Evolutionary conservation across 768 basidiomycete genomes (phyloP).

Genomic region (Rhizopogon salebrosus): DNA sequence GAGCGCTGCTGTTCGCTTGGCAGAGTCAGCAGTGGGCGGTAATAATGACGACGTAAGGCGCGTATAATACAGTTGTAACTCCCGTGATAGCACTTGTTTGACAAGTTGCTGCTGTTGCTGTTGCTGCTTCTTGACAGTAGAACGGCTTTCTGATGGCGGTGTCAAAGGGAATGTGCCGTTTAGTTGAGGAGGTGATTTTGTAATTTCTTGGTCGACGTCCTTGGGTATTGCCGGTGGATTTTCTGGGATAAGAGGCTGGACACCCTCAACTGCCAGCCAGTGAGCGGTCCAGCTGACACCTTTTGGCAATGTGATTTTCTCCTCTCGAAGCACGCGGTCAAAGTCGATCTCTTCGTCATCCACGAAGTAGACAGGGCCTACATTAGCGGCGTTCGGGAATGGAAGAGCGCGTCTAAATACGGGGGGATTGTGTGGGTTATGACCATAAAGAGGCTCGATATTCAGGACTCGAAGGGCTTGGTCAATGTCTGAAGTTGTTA

Average conservation of each 20-base stretch:
- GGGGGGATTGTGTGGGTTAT: conserved; percentile 26
- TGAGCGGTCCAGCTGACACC: conserved; percentile 89
- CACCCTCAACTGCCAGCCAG: conserved; percentile 97
- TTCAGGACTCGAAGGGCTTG: conserved; percentile 91
- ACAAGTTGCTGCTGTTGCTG: conserved; percentile 72
- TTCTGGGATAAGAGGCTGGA: conserved; percentile 94
- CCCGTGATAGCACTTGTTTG: conserved; percentile 88
- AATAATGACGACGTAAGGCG: conserved; percentile 83
- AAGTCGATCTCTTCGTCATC: conserved; percentile 99
- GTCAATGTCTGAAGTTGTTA: conserved; percentile 89
- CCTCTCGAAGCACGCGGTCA: conserved; percentile 81
- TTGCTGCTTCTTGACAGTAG: conserved; percentile 35
- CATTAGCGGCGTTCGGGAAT: conserved; percentile 36
- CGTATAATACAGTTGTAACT: conserved; percentile 92
- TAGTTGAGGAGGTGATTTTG: conserved; percentile 18
- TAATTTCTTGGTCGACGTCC: conserved; percentile 37
- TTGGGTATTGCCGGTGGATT: conserved; percentile 83
- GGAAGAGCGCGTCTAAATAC: conserved; percentile 42
- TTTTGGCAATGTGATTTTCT: conserved; percentile 76
- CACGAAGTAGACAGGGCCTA: conserved; percentile 83
- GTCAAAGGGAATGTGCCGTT: conserved; percentile 23
- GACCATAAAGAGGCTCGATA: conserved; percentile 91
- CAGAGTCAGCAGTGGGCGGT: conserved; percentile 55
- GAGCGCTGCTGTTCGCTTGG: conserved; percentile 84
- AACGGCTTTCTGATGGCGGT: conserved; percentile 18